Conservation (phyloP, 2,329 filamentous ascomycete genomes). For the Graphilbum fragrans region DNA sequence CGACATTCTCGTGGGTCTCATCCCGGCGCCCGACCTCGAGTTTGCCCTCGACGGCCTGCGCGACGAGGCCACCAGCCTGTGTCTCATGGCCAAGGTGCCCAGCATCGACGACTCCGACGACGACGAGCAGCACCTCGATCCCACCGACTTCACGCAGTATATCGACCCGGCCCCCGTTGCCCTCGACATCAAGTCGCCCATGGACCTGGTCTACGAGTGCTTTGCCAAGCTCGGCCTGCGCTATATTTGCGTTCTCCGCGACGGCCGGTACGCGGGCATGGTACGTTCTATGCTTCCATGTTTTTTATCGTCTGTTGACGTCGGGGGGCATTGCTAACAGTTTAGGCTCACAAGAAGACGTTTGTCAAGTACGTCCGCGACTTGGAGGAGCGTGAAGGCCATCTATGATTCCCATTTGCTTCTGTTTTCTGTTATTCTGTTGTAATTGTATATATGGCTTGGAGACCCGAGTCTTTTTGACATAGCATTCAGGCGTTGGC, state of each 20-base stretch:
- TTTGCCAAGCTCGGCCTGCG: constrained; percentile 88
- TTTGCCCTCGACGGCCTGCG: constrained; percentile 78
- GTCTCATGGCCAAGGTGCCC: constrained; percentile 65
- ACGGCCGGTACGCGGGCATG: constrained; percentile 80
- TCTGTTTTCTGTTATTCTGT: not conserved
- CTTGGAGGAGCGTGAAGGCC: constrained; percentile 38
- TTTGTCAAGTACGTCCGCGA: constrained; percentile 93
- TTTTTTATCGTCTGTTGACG: not conserved
- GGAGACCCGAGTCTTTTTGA: too few relatives aligned
- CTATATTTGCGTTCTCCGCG: constrained; percentile 78
- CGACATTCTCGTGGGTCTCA: constrained; percentile 72
- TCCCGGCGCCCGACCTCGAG: constrained; percentile 87
- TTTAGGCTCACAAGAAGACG: constrained; percentile 75
- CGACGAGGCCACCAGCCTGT: constrained; percentile 61
- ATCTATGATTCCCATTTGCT: not conserved
- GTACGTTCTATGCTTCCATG: constrained; percentile 36
- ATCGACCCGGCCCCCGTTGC: constrained; percentile 90
- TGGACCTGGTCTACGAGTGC: constrained; percentile 93
- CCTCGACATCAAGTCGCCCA: constrained; percentile 76
- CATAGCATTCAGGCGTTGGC: too few relatives aligned
- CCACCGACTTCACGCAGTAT: constrained; percentile 77
- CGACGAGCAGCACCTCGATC: constrained; percentile 34
- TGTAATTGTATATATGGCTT: too few relatives aligned
- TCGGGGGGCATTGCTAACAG: not conserved
- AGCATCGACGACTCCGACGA: constrained; percentile 54